phyloP scores from a whole-genome alignment of 345 rosid species.

The Pistacia integerrima region DNA sequence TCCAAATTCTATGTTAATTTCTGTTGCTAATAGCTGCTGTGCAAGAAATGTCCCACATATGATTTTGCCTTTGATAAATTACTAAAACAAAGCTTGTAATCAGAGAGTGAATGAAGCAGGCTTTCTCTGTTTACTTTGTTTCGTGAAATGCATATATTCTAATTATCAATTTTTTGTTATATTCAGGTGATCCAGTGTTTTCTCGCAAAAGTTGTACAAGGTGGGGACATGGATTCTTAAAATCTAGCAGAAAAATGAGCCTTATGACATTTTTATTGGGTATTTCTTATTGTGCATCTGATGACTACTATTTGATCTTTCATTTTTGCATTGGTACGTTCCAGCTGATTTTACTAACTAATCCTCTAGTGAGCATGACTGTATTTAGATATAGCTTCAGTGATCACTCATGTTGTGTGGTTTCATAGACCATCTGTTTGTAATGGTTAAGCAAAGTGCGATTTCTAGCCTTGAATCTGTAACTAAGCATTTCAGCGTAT shows the following conservation, averaged over 20 bases:
- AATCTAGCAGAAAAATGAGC: background rate
- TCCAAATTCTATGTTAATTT: conserved; percentile 2
- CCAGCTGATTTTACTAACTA: background rate
- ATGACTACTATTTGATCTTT: conserved; percentile 8
- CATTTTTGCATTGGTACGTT: conserved; percentile 3
- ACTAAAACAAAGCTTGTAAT: background rate
- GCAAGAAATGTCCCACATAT: background rate
- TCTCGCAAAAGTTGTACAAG: background rate
- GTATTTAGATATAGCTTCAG: background rate
- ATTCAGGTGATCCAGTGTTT: background rate
- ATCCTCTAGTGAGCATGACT: background rate
- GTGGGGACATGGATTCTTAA: background rate
- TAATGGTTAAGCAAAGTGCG: background rate
- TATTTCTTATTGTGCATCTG: conserved; percentile 11
- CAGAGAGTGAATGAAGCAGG: background rate
- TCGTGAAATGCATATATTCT: background rate
- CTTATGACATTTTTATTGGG: background rate
- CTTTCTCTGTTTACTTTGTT: background rate
- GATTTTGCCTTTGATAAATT: background rate
- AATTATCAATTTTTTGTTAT: background rate
- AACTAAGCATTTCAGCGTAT: background rate
- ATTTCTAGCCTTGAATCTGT: background rate
- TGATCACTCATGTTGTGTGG: background rate
- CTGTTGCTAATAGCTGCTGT: background rate
- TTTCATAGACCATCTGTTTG: background rate